Evolutionary conservation across 768 basidiomycete species (phyloP).

Genomic region (Amylocystis lapponica): DNA sequence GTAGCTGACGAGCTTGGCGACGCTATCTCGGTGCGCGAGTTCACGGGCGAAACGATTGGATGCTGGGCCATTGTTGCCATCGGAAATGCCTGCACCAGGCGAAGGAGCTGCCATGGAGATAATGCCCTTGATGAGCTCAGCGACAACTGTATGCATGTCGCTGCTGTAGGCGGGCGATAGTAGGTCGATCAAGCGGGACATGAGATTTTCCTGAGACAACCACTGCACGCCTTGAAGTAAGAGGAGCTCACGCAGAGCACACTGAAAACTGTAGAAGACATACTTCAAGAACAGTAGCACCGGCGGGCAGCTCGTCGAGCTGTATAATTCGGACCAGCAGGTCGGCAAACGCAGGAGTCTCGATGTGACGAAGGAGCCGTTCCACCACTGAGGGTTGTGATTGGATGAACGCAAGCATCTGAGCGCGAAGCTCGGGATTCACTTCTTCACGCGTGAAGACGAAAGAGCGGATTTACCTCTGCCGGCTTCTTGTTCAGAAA

Average conservation of each 20-base stretch:
- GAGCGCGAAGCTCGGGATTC: conserved; percentile 19
- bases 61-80: conserved; percentile 64
- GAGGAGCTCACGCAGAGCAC: conserved; percentile 26
- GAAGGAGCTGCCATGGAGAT: conserved; percentile 92
- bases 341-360: conserved; percentile 88
- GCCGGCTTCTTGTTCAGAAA: conserved; percentile 85
- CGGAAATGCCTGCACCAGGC: conserved; percentile 66
- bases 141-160: conserved; percentile 78
- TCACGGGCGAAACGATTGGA: conserved; percentile 89
- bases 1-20: conserved; percentile 67
- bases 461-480: conserved; percentile 56
- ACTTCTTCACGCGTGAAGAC: conserved; percentile 24
- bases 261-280: conserved; percentile 33
- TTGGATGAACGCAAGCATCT: conserved; percentile 94
- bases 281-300: conserved; percentile 83
- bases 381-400: conserved; percentile 76
- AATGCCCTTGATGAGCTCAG: conserved; percentile 90
- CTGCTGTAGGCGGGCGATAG: conserved; percentile 73
- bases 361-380: conserved; percentile 78
- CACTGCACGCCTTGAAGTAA: conserved; percentile 51
- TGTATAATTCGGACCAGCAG: conserved; percentile 87
- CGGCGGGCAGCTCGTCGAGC: conserved; percentile 78
- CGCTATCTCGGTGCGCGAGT: conserved; percentile 66
- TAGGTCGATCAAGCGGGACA: conserved; percentile 73
- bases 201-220: conserved; percentile 80